These are phyloP conservation scores for Ogataea henricii DNA, from an alignment of 805 yeast species.

Conservation along the genomic window DNA sequence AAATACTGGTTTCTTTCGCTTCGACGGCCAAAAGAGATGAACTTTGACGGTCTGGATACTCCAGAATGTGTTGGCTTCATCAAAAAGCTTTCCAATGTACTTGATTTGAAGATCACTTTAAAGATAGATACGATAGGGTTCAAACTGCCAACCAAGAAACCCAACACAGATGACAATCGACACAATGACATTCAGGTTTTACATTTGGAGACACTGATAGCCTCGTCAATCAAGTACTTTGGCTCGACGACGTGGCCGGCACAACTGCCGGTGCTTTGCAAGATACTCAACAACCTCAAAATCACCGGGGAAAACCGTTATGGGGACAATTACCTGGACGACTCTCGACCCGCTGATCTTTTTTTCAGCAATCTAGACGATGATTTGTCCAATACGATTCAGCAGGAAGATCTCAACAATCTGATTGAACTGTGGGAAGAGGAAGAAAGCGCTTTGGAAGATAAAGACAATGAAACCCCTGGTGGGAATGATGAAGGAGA, in stretches of 20 bases:
- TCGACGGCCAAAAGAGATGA: conserved; percentile 17
- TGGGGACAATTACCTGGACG: conserved; percentile 12
- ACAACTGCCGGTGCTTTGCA: conserved; percentile 20
- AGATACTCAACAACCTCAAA: conserved; percentile 17
- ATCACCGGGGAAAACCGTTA: conserved; percentile 13
- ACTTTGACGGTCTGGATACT: conserved; percentile 23
- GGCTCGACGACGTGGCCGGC: conserved; percentile 20
- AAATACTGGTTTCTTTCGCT: conserved; percentile 21
- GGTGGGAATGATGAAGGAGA: background rate
- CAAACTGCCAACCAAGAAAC: background rate
- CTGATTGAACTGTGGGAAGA: conserved; percentile 19
- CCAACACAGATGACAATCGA: background rate
- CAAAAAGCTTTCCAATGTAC: conserved; percentile 7
- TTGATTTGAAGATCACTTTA: conserved; percentile 11
- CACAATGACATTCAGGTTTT: conserved; percentile 2
- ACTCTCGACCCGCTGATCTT: conserved; percentile 16
- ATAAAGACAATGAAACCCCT: conserved; percentile 3
- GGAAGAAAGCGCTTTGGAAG: conserved; percentile 17
- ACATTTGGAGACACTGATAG: conserved; percentile 22
- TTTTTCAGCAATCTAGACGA: conserved; percentile 14
- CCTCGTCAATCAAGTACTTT: conserved; percentile 22
- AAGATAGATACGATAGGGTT: conserved; percentile 19
- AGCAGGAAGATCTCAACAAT: conserved; percentile 11
- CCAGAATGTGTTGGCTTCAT: conserved; percentile 17
- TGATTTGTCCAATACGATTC: conserved; percentile 14